Base-by-base conservation (phyloP, 2,329 filamentous ascomycete species). In the Venturiaceae sp. region DNA sequence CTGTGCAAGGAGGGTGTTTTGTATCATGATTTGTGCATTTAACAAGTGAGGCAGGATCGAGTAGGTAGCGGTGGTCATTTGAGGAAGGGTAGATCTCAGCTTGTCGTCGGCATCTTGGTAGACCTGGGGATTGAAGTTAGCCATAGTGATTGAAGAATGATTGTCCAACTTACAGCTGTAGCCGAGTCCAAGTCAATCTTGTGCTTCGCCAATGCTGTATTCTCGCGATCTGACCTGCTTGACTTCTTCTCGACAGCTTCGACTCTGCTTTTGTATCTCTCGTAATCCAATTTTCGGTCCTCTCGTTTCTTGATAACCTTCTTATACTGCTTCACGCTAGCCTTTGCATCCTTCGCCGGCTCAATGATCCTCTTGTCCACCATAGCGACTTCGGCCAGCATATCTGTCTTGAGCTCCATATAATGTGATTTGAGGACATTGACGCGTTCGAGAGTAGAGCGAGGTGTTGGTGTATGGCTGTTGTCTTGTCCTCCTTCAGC, bases 301-400 rank as follows among this genome's bases (percentile, higher is more conserved):
- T 94, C 88, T 52, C 90, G 79, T 71, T 90, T 91, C 74, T 92
- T 94, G 67, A 95, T 89, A 1, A 85, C 86, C 74, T 91, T 94
- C 66, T 87, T 85, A 68, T 94, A 78, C 2, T 87, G 84, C 63
- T 85, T 82, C 60, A 92, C 78, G 57, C 75, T 82, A 56, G 86
- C 83, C 65, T 83, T 86, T 7, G 87, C 87, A 56, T 86, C 81
- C 59, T 81, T 82, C 3, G 86, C 86, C 0, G 89, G 88, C 60
- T 78, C 78, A 57, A 92, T 81, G 62, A 94, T 80, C 63, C 83
- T 82, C 9, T 77, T 73, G 63, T 92, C 87, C 63, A 95, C 87
- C 64, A 83, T 79, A 59, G 75, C 77, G 59, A 94, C 77, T 67
- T 94, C 90, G 60, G 85, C 83, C 58, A 83, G 70, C 65, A 95